Evolutionary conservation across 2,329 filamentous ascomycete species (phyloP).

Genomic region (Xylariaceae sp.): DNA sequence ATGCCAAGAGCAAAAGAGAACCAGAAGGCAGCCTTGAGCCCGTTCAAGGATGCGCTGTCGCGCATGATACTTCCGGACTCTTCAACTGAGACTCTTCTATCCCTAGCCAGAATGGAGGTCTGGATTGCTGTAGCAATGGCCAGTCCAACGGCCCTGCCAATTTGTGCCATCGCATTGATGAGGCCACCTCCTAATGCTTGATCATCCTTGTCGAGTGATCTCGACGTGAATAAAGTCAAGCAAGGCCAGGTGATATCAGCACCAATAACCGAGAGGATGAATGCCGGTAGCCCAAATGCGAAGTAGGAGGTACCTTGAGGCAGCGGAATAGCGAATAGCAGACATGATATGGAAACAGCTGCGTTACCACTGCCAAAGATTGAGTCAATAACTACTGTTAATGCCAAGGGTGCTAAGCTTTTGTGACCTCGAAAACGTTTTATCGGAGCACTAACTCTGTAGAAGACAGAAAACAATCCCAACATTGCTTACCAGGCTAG

Average conservation of each 20-base stretch:
- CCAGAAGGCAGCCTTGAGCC: slow-evolving; percentile 49
- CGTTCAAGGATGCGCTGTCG: slow-evolving; percentile 45
- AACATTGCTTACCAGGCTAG: slow-evolving; percentile 35
- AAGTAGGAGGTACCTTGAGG: slow-evolving; percentile 59
- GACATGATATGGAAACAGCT: slow-evolving; percentile 49
- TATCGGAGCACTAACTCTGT: too few relatives aligned
- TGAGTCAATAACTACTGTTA: too few relatives aligned
- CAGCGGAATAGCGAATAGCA: slow-evolving; percentile 64
- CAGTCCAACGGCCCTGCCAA: slow-evolving; percentile 62
- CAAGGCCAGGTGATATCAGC: slow-evolving; percentile 65
- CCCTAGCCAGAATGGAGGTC: slow-evolving; percentile 54
- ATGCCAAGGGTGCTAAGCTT: too few relatives aligned
- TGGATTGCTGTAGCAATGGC: slow-evolving; percentile 64
- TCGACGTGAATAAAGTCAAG: slow-evolving; percentile 62
- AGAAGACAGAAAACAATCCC: too few relatives aligned
- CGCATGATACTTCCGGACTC: slow-evolving; percentile 40
- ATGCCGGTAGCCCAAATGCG: slow-evolving; percentile 62
- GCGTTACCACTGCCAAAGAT: slow-evolving; percentile 43
- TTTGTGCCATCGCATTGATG: slow-evolving; percentile 62
- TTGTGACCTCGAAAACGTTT: too few relatives aligned
- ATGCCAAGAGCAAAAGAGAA: slow-evolving; percentile 48
- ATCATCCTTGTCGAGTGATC: slow-evolving; percentile 57
- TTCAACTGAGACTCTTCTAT: slow-evolving; percentile 41
- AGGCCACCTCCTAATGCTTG: slow-evolving; percentile 66
- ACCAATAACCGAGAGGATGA: slow-evolving; percentile 62